Conservation (phyloP, 495 filamentous ascomycete genomes). For the Podospora pseudoanserina region DNA sequence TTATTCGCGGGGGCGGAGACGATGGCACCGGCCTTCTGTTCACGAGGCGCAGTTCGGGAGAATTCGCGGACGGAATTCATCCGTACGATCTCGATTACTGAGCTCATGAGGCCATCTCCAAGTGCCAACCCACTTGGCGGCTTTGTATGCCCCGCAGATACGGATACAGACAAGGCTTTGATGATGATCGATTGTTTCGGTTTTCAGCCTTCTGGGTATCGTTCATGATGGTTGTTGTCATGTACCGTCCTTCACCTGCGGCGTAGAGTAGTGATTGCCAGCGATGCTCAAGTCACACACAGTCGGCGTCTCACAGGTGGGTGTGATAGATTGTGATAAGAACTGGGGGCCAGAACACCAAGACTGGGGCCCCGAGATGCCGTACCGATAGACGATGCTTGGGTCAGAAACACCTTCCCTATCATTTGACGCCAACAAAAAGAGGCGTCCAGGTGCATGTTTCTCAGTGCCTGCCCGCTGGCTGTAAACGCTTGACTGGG, state of each 20-base stretch:
- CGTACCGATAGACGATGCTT: neutral
- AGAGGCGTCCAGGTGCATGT: neutral
- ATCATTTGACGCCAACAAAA: neutral
- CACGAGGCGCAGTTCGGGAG: neutral
- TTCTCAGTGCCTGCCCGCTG: neutral
- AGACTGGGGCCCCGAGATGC: neutral
- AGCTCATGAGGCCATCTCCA: neutral
- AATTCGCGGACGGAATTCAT: neutral
- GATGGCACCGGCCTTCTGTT: neutral
- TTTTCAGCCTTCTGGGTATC: neutral
- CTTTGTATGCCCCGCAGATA: conserved; percentile 1
- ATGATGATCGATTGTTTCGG: neutral
- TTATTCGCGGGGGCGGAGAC: neutral
- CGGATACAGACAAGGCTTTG: neutral
- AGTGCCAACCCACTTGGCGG: neutral
- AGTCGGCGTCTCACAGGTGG: conserved; percentile 1
- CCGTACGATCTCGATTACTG: neutral
- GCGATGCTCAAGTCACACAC: neutral
- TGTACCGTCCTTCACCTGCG: neutral
- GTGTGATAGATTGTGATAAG: conserved; percentile 1
- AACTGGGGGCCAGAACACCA: neutral
- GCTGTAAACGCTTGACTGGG: neutral
- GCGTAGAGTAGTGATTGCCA: neutral
- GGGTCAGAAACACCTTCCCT: neutral
- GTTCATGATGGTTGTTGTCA: neutral